phyloP scores from a whole-genome alignment of 768 basidiomycete genomes.

The Hericium erinaceus region DNA sequence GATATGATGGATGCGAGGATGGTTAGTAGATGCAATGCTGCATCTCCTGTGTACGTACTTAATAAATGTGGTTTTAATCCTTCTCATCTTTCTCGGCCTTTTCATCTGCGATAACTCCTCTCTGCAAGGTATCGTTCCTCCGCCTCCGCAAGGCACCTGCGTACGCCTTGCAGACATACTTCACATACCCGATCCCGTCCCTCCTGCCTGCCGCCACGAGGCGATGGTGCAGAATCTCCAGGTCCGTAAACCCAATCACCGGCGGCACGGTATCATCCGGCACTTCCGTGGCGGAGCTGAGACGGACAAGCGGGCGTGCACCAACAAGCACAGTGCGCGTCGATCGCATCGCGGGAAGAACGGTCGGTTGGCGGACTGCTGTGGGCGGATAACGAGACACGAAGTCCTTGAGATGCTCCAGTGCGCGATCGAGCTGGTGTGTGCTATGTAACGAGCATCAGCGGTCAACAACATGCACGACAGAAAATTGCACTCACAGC shows the following conservation, averaged over 20 bases:
- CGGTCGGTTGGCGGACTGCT: conserved; percentile 30
- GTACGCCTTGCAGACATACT: conserved; percentile 67
- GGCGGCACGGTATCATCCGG: conserved; percentile 79
- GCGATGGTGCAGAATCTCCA: conserved; percentile 73
- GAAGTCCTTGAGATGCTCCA: conserved; percentile 53
- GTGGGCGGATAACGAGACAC: conserved; percentile 54
- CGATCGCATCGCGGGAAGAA: conserved; percentile 39
- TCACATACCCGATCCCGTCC: conserved; percentile 58
- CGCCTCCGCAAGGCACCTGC: conserved; percentile 55
- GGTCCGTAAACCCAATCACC: conserved; percentile 61
- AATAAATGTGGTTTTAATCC: too few relatives aligned
- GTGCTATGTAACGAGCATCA: conserved; percentile 26
- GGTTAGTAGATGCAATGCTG: too few relatives aligned
- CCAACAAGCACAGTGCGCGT: conserved; percentile 48
- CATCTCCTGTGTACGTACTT: too few relatives aligned
- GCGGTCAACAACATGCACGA: neutral
- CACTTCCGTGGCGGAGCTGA: conserved; percentile 47
- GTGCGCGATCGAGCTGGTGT: conserved; percentile 40
- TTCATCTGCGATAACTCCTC: too few relatives aligned
- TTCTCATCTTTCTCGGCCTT: too few relatives aligned
- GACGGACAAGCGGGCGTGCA: conserved; percentile 59
- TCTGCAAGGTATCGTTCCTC: conserved; percentile 29
- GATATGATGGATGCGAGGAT: too few relatives aligned
- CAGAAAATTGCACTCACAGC: conserved; percentile 36
- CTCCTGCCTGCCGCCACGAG: conserved; percentile 33